These are phyloP conservation scores for Colletotrichum godetiae DNA, from an alignment of 2,329 filamentous ascomycete species.

Conservation along the genomic window DNA sequence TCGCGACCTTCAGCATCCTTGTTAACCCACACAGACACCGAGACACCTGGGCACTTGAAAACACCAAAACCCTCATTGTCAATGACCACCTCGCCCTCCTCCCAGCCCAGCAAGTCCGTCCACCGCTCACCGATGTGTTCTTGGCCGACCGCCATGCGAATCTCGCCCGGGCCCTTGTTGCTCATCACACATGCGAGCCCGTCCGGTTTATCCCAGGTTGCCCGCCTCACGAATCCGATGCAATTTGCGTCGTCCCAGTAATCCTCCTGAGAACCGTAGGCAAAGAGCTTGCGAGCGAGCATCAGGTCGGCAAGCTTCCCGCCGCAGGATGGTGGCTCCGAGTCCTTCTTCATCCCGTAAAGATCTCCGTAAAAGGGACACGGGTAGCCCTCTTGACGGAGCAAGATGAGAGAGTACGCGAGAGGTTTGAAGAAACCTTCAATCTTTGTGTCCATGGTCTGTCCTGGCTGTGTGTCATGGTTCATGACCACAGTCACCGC, in stretches of 20 bases:
- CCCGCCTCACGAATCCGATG: constrained; percentile 68
- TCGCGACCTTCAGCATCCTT: constrained; percentile 61
- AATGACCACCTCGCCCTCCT: constrained; percentile 65
- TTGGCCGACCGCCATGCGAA: constrained; percentile 72
- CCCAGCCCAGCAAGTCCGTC: constrained; percentile 71
- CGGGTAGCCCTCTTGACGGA: constrained; percentile 70
- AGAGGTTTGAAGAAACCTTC: constrained; percentile 76
- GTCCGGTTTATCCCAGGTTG: constrained; percentile 54
- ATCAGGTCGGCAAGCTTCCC: constrained; percentile 67
- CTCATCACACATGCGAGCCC: constrained; percentile 69
- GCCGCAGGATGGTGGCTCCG: constrained; percentile 62
- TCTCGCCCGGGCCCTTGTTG: constrained; percentile 59
- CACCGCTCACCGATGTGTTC: constrained; percentile 69
- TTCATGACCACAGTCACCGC: constrained; percentile 74
- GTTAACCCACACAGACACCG: constrained; percentile 70
- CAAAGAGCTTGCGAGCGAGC: constrained; percentile 72
- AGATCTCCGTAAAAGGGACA: constrained; percentile 78
- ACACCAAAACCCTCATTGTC: constrained; percentile 68
- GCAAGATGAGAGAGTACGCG: constrained; percentile 78
- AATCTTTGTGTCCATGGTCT: constrained; percentile 63
- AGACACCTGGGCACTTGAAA: constrained; percentile 65
- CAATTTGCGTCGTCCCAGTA: constrained; percentile 71
- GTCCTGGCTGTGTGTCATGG: constrained; percentile 69
- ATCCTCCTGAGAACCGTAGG: constrained; percentile 73
- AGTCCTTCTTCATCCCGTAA: constrained; percentile 65